A percentile compares a stretch with the other conserved stretches of the same genome.
Evolutionary conservation across 2,329 filamentous ascomycete species (phyloP).

Genomic region (Colletotrichum higginsianum): DNA sequence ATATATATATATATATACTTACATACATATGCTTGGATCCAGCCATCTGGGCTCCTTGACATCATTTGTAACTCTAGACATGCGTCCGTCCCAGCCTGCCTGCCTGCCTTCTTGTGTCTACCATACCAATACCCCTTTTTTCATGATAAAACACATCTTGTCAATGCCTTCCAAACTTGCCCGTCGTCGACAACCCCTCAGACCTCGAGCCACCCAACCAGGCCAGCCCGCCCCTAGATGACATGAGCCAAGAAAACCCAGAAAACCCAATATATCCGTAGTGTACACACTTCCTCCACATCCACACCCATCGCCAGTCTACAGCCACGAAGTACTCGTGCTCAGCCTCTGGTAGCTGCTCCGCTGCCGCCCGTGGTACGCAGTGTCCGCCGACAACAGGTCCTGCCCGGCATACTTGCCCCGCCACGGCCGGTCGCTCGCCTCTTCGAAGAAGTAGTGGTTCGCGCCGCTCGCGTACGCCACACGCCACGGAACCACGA

Average conservation of each 20-base stretch:
- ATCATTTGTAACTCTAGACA: conserved; percentile 30
- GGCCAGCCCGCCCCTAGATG: too few species aligned
- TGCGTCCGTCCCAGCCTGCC: not conserved
- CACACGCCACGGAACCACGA: conserved; percentile 60
- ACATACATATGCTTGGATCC: not conserved
- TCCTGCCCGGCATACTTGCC: conserved; percentile 46
- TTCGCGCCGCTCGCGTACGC: conserved; percentile 55
- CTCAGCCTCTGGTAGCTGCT: conserved; percentile 48
- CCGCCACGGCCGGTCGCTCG: conserved; percentile 46
- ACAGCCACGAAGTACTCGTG: conserved; percentile 57
- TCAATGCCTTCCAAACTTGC: not conserved
- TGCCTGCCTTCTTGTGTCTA: not conserved
- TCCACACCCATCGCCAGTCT: too few species aligned
- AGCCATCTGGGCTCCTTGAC: conserved; percentile 5
- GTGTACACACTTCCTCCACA: too few species aligned
- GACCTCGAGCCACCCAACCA: not conserved
- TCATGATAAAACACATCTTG: conserved; percentile 1
- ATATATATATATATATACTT: not conserved
- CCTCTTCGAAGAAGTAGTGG: conserved; percentile 62
- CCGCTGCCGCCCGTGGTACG: conserved; percentile 34
- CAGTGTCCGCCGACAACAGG: conserved; percentile 17
- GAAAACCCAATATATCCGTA: not conserved
- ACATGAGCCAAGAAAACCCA: not conserved
- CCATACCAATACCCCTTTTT: not conserved
- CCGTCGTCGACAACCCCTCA: not conserved